Percentiles rank a stretch among this genome's conserved stretches.
Evolutionary conservation across 306 rosid species (phyloP).

Genomic region (Crotalaria pallida): DNA sequence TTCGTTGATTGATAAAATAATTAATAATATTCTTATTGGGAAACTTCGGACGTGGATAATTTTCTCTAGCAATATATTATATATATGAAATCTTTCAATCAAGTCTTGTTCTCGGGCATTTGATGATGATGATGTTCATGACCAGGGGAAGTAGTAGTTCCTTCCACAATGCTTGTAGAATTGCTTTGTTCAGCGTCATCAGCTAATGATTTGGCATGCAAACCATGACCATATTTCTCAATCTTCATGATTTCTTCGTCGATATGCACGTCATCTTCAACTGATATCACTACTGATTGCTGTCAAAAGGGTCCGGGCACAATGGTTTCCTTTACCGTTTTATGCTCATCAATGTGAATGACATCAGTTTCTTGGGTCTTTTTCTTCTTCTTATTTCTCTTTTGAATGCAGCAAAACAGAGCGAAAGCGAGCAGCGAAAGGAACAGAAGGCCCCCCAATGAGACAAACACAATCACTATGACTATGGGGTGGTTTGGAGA

Average conservation of each 20-base stretch:
- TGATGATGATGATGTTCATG: conserved; percentile 17
- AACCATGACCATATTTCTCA: conserved; percentile 28
- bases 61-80: not conserved
- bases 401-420: conserved; percentile 45
- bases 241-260: conserved; percentile 40
- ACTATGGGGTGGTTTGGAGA: conserved; percentile 46
- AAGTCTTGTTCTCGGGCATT: conserved; percentile 27
- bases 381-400: conserved; percentile 37
- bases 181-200: conserved; percentile 4
- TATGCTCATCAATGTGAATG: conserved; percentile 60
- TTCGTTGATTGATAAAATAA: not conserved
- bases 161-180: conserved; percentile 19
- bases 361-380: conserved; percentile 43
- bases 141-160: conserved; percentile 18
- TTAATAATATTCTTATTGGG: not conserved
- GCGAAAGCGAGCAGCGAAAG: conserved; percentile 59
- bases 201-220: conserved; percentile 31
- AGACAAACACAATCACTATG: conserved; percentile 50
- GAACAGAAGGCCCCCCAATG: conserved; percentile 47
- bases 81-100: conserved; percentile 4
- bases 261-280: conserved; percentile 69
- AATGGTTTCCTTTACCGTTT: conserved; percentile 41
- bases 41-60: conserved; percentile 2
- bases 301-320: conserved; percentile 56
- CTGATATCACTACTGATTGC: conserved; percentile 30